Conservation (phyloP, 441 rosid genomes). For the Flueggea neowawraea region DNA sequence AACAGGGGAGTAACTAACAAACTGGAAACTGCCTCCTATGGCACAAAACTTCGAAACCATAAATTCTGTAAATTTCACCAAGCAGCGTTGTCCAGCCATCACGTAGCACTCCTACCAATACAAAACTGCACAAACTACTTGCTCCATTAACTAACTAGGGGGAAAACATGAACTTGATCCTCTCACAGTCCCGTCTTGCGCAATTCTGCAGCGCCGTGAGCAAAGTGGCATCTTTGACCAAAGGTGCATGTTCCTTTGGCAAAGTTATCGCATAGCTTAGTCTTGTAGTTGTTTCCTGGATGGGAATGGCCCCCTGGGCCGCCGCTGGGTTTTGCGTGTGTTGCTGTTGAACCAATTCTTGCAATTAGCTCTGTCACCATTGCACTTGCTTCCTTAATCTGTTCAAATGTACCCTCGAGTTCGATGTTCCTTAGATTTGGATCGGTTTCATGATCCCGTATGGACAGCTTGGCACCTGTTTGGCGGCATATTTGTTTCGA, state of each 20-base stretch:
- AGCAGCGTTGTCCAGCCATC: not conserved
- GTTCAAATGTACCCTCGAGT: slow-evolving; percentile 81
- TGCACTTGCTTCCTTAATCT: slow-evolving; percentile 71
- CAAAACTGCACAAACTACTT: not conserved
- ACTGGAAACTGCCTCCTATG: too few species aligned
- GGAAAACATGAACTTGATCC: not conserved
- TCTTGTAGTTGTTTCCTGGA: slow-evolving; percentile 45
- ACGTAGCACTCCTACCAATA: not conserved
- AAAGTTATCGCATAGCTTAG: slow-evolving; percentile 57
- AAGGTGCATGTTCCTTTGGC: slow-evolving; percentile 54
- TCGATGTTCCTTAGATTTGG: slow-evolving; percentile 70
- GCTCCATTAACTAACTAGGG: not conserved
- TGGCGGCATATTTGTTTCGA: slow-evolving; percentile 72
- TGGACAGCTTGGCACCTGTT: slow-evolving; percentile 74
- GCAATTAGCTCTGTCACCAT: slow-evolving; percentile 70
- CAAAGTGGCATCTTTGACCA: slow-evolving; percentile 64
- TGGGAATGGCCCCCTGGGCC: slow-evolving; percentile 27
- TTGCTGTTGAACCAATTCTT: slow-evolving; percentile 31
- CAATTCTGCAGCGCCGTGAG: slow-evolving; percentile 55
- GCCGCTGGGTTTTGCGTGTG: slow-evolving; percentile 20
- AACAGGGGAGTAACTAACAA: too few species aligned
- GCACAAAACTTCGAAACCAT: not conserved
- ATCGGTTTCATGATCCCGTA: slow-evolving; percentile 66
- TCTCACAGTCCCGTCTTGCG: slow-evolving; percentile 41
- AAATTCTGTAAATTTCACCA: not conserved